Evolutionary conservation across 169 alveolate genomes (phyloP).

Genomic region (Plasmodium cynomolgi): DNA sequence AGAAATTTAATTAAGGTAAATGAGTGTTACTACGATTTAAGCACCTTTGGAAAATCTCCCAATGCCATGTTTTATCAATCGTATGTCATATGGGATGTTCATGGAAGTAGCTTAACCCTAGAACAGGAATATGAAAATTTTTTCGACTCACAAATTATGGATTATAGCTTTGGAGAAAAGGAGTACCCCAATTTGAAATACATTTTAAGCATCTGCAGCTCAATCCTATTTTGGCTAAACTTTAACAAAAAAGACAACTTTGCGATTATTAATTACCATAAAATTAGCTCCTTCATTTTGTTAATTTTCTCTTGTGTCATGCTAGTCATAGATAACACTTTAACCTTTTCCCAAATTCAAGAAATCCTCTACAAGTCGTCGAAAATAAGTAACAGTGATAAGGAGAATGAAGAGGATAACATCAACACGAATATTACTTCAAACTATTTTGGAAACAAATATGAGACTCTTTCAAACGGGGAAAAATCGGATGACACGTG

Average conservation of each 20-base stretch:
- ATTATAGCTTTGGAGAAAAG: conserved; percentile 78
- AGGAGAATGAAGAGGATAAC: conserved; percentile 7
- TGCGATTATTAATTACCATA: conserved; percentile 81
- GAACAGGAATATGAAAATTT: conserved; percentile 77
- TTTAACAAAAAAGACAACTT: conserved; percentile 80
- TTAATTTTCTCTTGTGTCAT: conserved; percentile 68
- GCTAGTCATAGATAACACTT: conserved; percentile 51
- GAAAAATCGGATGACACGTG: conserved; percentile 15
- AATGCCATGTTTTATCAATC: conserved; percentile 81
- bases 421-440: conserved; percentile 14
- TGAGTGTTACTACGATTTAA: conserved; percentile 79
- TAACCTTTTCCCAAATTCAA: conserved; percentile 69
- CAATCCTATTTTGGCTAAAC: conserved; percentile 83
- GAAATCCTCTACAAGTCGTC: conserved; percentile 71
- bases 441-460: conserved; percentile 16
- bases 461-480: neutral
- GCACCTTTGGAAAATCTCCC: conserved; percentile 78
- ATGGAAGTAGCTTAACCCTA: conserved; percentile 74
- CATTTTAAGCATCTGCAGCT: conserved; percentile 76
- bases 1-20: conserved; percentile 74
- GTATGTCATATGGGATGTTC: conserved; percentile 81
- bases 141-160: conserved; percentile 81
- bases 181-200: conserved; percentile 82
- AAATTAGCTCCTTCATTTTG: conserved; percentile 64
- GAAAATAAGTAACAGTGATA: conserved; percentile 34